Evolutionary conservation across 345 rosid species (phyloP).

Genomic region (Viola odorata): DNA sequence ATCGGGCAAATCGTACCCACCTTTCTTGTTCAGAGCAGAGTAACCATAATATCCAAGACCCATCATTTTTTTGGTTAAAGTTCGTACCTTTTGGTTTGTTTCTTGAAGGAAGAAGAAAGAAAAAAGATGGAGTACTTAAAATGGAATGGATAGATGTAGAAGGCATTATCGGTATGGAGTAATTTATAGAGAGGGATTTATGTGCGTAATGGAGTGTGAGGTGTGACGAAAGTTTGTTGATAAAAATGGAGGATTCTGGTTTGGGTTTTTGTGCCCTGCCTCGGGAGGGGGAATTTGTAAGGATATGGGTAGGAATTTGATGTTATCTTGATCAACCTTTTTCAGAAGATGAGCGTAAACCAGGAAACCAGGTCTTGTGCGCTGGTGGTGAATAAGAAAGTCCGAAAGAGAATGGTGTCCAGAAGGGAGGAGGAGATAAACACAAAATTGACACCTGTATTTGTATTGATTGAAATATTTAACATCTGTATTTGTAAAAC

Average conservation of each 20-base stretch:
- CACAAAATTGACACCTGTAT: too few species aligned
- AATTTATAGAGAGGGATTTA: background rate
- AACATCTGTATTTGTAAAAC: too few species aligned
- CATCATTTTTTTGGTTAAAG: background rate
- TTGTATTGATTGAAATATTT: too few species aligned
- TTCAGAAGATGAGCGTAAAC: background rate
- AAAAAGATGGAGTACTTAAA: background rate
- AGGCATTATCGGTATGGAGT: conserved; percentile 13
- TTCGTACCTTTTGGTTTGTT: background rate
- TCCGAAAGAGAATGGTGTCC: too few species aligned
- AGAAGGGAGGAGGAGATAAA: too few species aligned
- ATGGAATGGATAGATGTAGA: conserved; percentile 5
- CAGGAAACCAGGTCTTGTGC: background rate
- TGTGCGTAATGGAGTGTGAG: background rate
- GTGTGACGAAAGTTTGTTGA: conserved; percentile 2
- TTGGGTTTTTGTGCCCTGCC: conserved; percentile 13
- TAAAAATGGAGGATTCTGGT: background rate
- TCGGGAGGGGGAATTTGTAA: conserved; percentile 8
- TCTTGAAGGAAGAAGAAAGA: background rate
- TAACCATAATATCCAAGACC: background rate
- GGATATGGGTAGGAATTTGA: background rate
- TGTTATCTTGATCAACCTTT: background rate
- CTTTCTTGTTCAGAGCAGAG: conserved; percentile 4
- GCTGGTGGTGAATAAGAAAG: too few species aligned
- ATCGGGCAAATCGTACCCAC: conserved; percentile 48